Evolutionary conservation across 192 early-diverging fungal genomes (phyloP).

Genomic region (Geranomyces michiganensis): DNA sequence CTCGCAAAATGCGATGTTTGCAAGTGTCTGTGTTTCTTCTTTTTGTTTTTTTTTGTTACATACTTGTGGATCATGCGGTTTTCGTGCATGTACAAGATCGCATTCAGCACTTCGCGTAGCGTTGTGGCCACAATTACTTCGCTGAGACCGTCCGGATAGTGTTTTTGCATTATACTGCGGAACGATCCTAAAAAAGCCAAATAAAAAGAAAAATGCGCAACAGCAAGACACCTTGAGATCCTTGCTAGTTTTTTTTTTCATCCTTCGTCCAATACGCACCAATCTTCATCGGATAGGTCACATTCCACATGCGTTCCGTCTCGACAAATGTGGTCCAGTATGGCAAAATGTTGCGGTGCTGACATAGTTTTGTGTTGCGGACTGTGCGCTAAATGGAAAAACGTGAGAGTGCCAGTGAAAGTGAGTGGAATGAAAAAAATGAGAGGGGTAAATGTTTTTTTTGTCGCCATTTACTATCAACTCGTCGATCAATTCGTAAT

Average conservation of each 20-base stretch:
- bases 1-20: neutral
- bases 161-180: constrained; percentile 49
- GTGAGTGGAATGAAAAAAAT: neutral
- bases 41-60: neutral
- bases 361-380: constrained; percentile 47
- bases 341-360: constrained; percentile 58
- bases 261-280: constrained; percentile 33
- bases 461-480: constrained; percentile 48
- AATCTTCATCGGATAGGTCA: constrained; percentile 54
- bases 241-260: too few species aligned
- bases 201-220: too few species aligned
- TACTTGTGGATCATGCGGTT: constrained; percentile 67
- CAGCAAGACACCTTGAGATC: too few species aligned
- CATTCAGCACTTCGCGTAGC: constrained; percentile 55
- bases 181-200: constrained; percentile 44
- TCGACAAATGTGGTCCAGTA: constrained; percentile 57
- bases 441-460: too few species aligned
- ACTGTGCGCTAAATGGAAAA: constrained; percentile 44
- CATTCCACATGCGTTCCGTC: constrained; percentile 60
- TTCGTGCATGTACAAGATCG: constrained; percentile 58
- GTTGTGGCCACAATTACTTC: constrained; percentile 58
- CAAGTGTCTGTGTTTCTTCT: too few species aligned
- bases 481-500: constrained; percentile 62
- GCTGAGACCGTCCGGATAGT: constrained; percentile 53
- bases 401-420: constrained; percentile 7